Percentiles rank a stretch among this genome's conserved stretches.
Conservation (phyloP, 176 grass and related monocot species). For the Aegilops umbellulata region DNA sequence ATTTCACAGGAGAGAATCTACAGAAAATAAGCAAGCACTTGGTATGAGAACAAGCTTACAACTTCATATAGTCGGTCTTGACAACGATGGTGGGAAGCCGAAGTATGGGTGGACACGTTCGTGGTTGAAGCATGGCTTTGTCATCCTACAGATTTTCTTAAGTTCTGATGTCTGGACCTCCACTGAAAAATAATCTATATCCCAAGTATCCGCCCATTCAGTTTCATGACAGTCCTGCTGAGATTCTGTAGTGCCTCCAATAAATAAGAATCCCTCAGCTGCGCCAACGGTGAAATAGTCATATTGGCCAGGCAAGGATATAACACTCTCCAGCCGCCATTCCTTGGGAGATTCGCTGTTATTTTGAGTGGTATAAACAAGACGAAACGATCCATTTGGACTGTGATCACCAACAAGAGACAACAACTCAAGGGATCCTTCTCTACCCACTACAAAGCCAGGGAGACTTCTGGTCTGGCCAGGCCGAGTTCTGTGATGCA, state of each 20-base stretch:
- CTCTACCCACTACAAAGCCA: neutral
- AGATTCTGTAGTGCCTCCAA: neutral
- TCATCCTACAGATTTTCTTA: neutral
- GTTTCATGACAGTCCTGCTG: neutral
- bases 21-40: neutral
- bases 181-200: neutral
- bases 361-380: neutral
- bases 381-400: neutral
- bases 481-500: neutral
- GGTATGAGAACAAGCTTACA: conserved; percentile 1
- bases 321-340: neutral
- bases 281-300: conserved; percentile 1
- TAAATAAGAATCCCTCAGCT: conserved; percentile 11
- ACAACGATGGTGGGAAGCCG: neutral
- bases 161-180: neutral
- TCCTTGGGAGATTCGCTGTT: neutral
- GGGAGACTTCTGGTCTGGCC: neutral
- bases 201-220: neutral
- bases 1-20: neutral
- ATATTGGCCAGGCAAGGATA: neutral
- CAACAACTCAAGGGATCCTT: neutral
- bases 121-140: neutral
- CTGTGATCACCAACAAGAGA: neutral
- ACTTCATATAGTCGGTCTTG: conserved; percentile 26
- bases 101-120: neutral